These are phyloP conservation scores for Coccomyxa sp. DNA, from an alignment of 139 green algal species.

Conservation along the genomic window DNA sequence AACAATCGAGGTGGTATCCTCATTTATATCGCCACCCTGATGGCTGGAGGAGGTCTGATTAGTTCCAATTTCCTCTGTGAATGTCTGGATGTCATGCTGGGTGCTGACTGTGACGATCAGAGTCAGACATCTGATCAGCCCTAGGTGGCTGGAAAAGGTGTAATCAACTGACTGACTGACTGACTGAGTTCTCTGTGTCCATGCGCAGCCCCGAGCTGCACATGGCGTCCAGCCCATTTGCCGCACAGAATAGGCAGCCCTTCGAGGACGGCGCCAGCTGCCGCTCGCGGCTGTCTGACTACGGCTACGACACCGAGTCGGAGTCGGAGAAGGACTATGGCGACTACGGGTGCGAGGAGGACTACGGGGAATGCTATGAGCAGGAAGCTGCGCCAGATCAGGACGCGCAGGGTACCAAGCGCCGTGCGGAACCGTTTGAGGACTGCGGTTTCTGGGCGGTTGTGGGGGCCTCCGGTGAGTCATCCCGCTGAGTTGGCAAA, in stretches of 20 bases:
- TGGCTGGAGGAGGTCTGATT: no score
- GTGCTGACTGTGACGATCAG: no score
- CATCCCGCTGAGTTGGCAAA: neutral
- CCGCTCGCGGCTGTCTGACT: neutral
- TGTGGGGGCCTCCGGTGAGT: neutral
- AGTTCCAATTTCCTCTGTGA: no score
- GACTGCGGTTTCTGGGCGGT: neutral
- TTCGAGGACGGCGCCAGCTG: neutral
- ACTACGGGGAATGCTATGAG: neutral
- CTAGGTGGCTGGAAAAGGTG: no score
- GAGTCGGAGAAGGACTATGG: neutral
- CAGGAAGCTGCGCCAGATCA: neutral
- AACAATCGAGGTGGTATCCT: no score
- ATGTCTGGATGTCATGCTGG: no score
- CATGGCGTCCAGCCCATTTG: neutral
- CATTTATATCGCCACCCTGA: no score
- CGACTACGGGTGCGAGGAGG: neutral
- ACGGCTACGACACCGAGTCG: neutral
- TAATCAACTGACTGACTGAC: no score
- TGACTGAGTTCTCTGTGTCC: neutral
- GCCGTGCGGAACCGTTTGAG: neutral
- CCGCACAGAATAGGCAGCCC: neutral
- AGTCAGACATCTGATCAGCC: no score
- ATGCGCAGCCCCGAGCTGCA: neutral
- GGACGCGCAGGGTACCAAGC: neutral